Evolutionary conservation across 2,329 filamentous ascomycete species (phyloP).

Genomic region (Sporothrix phasma): DNA sequence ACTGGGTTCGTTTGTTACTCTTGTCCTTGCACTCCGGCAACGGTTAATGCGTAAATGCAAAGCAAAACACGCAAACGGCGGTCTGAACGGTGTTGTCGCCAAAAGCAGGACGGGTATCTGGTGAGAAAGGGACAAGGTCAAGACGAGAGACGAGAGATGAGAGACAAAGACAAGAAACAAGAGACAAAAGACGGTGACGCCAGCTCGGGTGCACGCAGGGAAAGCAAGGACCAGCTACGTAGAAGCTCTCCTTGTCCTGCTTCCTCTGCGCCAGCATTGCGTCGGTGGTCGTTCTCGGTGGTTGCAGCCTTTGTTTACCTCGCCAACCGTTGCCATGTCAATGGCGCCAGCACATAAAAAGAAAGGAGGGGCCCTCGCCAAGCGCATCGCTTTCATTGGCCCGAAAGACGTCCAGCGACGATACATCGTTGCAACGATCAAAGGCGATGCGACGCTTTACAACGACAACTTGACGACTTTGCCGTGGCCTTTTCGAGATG

Average conservation of each 20-base stretch:
- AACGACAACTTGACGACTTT: not conserved
- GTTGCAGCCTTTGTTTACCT: slow-evolving; percentile 15
- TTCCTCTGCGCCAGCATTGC: not conserved
- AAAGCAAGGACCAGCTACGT: not conserved
- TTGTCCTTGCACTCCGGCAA: not conserved
- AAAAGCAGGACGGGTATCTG: not conserved
- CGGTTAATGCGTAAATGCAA: too few species aligned
- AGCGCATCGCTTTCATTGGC: not conserved
- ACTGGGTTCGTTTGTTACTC: not conserved
- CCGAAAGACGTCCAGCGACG: not conserved
- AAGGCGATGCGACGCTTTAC: not conserved
- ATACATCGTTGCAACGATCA: not conserved
- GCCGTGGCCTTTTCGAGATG: not conserved
- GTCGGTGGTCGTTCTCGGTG: not conserved
- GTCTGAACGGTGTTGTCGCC: not conserved
- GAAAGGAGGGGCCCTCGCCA: not conserved
- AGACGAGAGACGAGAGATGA: not conserved
- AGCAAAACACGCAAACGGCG: not conserved
- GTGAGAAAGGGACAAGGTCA: not conserved
- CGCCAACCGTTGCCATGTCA: slow-evolving; percentile 17
- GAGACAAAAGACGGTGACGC: not conserved
- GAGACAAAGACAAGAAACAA: not conserved
- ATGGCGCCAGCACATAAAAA: slow-evolving; percentile 1
- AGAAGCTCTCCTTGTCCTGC: not conserved
- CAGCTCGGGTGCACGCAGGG: not conserved